Evolutionary conservation across 2,329 filamentous ascomycete species (phyloP).

Genomic region (Myriosclerotinia duriaeana): DNA sequence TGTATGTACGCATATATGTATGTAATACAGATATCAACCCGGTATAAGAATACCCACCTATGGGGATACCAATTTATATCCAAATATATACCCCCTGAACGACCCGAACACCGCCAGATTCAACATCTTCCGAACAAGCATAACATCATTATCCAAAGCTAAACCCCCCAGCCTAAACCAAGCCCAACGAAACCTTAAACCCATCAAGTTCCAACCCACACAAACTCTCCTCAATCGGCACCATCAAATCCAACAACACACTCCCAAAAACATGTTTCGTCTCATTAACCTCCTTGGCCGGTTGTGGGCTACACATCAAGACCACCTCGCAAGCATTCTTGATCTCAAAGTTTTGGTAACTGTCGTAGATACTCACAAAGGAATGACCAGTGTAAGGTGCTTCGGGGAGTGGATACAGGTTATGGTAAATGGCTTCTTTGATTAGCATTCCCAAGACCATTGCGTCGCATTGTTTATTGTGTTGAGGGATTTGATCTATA

Average conservation of each 20-base stretch:
- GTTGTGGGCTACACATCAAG: background rate
- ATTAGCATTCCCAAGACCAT: conserved; percentile 13
- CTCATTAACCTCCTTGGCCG: background rate
- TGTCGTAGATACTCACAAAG: conserved; percentile 6
- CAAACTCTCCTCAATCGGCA: background rate
- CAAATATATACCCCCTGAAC: too few species aligned
- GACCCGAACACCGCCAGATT: too few species aligned
- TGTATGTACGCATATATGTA: too few species aligned
- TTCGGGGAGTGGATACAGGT: conserved; percentile 15
- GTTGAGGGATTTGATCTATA: background rate
- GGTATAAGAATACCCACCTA: too few species aligned
- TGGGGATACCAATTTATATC: too few species aligned
- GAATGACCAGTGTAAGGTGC: conserved; percentile 10
- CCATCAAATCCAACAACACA: conserved; percentile 9
- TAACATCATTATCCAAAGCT: too few species aligned
- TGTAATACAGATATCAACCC: too few species aligned
- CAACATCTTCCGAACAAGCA: too few species aligned
- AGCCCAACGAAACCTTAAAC: background rate
- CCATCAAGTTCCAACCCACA: background rate
- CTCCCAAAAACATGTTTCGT: background rate
- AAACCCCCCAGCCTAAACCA: too few species aligned
- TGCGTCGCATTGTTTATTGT: conserved; percentile 19
- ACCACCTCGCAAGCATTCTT: conserved; percentile 6
- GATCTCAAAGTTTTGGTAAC: conserved; percentile 5
- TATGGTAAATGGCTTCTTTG: conserved; percentile 4